Base-by-base conservation (phyloP, 169 alveolate genomes). In the Cytauxzoon felis region DNA sequence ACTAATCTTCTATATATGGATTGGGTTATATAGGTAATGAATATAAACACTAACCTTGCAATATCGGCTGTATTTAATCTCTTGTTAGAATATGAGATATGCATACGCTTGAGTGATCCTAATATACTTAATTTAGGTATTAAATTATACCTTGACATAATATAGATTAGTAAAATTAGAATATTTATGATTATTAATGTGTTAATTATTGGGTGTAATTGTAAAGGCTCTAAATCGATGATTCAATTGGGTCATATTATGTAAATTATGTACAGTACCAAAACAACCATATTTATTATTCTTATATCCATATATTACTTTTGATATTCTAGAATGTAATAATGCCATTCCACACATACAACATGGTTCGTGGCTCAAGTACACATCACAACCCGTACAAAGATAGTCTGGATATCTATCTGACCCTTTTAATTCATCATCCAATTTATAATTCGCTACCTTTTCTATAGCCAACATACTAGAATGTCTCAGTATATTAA, bases 301-400 rank as follows among this genome's bases (percentile, higher is more conserved):
- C 5, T 56, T 63, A 51, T 82, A 42, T n/a, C 56, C 67, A 81
- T 83, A 94, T 57, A 90, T 75, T 29, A 95, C 93, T 59, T 91
- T 80, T 16, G 87, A 72, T 32, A 95, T 87, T 43, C 99, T 78
- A 11, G 98, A 92, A 73, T 95, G 99, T 5, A 95, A 69, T 63
- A 94, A 82, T 18, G 98, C 98, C 99, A 95, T 95, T n/a, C 95
- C 91, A 72, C 99, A 95, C 97, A 95, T 92, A 56, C 93, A 87
- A 69, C 99, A 94, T 36, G 99, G 99, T 75, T 94, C 98, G 45
- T 87, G 92, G 34, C 92, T 79, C 56, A 88, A 43, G 52, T 56
- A 91, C 33, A 85, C 96, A 27, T 54, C 88, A 53, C 90, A 84
- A 19, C 87, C 88, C 2, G 92, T 82, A 66, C 96, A 91, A 7